Evolutionary conservation across 1,284 basidiomycete genomes (phyloP).

Genomic region (Pascua guehoae): DNA sequence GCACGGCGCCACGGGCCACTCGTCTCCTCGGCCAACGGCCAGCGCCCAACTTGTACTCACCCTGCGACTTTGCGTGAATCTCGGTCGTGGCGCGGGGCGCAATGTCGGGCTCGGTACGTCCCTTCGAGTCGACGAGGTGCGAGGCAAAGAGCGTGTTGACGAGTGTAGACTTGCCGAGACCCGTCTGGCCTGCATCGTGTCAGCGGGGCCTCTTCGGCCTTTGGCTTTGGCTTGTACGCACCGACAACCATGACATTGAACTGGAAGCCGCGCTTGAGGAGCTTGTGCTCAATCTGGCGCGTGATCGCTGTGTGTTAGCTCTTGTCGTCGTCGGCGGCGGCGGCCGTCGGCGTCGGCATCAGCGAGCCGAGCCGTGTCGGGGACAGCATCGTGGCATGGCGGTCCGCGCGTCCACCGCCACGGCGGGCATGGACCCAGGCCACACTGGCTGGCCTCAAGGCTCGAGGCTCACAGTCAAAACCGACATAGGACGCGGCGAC

Average conservation of each 20-base stretch:
- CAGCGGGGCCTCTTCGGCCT: neutral
- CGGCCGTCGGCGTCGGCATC: neutral
- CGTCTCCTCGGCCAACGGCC: neutral
- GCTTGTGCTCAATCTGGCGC: slow-evolving; percentile 97
- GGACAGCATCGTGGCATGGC: too few relatives aligned
- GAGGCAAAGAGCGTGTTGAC: slow-evolving; percentile 99
- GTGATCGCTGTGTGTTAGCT: slow-evolving; percentile 62
- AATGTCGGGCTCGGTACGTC: slow-evolving; percentile 80
- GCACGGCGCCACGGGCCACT: neutral
- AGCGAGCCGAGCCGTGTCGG: neutral
- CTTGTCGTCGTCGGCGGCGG: neutral
- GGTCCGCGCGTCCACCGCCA: too few relatives aligned
- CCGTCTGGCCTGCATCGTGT: slow-evolving; percentile 75
- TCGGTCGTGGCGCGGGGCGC: slow-evolving; percentile 91
- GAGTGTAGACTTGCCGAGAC: slow-evolving; percentile 95
- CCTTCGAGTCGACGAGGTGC: slow-evolving; percentile 96
- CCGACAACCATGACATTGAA: slow-evolving; percentile 97
- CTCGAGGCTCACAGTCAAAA: slow-evolving; percentile 62
- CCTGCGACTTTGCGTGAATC: slow-evolving; percentile 92
- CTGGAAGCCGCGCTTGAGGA: slow-evolving; percentile 97
- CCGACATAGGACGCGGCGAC: slow-evolving; percentile 84
- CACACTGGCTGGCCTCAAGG: too few relatives aligned
- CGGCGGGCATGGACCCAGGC: too few relatives aligned
- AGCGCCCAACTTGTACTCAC: slow-evolving; percentile 54
- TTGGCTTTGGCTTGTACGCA: slow-evolving; percentile 51